Percentiles rank a stretch among this genome's conserved stretches.
These are phyloP conservation scores for Malus fusca DNA, from an alignment of 306 rosid species.

Conservation along the genomic window DNA sequence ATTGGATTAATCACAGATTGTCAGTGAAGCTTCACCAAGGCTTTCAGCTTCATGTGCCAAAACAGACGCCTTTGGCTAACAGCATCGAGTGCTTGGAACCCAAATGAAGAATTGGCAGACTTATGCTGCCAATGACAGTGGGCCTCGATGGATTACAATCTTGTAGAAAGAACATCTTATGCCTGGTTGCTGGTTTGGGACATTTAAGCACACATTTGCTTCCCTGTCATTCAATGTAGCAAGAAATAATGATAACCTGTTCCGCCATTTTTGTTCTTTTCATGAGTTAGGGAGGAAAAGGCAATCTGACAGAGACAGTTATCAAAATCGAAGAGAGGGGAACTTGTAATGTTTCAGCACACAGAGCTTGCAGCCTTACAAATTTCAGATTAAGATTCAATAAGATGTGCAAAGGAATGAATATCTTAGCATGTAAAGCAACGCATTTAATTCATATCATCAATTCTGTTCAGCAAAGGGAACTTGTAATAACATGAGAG, in stretches of 20 bases:
- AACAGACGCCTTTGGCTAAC: conserved; percentile 41
- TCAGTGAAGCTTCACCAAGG: conserved; percentile 53
- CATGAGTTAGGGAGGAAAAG: background rate
- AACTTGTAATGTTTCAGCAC: background rate
- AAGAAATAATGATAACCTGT: conserved; percentile 46
- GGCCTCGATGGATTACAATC: conserved; percentile 48
- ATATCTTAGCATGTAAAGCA: too few relatives aligned
- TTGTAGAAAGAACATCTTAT: conserved; percentile 48
- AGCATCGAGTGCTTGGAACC: conserved; percentile 30
- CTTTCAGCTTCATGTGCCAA: conserved; percentile 50
- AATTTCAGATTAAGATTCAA: background rate
- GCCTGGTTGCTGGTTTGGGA: conserved; percentile 56
- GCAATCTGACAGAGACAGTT: background rate
- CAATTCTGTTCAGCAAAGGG: too few relatives aligned
- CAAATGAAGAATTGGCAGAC: conserved; percentile 29
- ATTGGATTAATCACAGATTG: conserved; percentile 21
- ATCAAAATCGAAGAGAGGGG: background rate
- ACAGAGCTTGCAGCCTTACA: background rate
- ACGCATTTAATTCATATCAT: too few relatives aligned
- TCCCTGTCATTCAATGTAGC: conserved; percentile 65
- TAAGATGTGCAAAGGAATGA: background rate
- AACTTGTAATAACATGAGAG: background rate
- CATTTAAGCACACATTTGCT: conserved; percentile 68
- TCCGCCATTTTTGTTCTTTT: conserved; percentile 2
- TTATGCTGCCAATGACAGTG: conserved; percentile 43